Percentiles rank a stretch among this genome's conserved stretches.
Conservation (phyloP, 1,139 yeast species). For the Yamadazyma dendronema region DNA sequence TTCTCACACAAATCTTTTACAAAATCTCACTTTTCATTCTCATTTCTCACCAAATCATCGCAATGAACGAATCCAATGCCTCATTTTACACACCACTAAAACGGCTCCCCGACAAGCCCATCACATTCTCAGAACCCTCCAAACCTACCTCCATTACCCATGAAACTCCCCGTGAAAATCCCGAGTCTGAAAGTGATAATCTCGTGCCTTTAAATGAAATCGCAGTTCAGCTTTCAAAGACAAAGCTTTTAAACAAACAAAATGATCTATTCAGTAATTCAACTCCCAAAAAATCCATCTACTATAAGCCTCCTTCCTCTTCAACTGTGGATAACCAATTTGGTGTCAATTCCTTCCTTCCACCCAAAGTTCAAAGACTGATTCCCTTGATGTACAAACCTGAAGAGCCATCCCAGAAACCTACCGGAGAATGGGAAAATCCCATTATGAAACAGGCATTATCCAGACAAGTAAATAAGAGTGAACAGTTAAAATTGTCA, state of each 20-base stretch:
- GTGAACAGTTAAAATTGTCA: slow-evolving; percentile 22
- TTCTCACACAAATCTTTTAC: no score
- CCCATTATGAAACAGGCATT: slow-evolving; percentile 40
- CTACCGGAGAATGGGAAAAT: slow-evolving; percentile 43
- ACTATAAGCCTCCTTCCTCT: slow-evolving; percentile 36
- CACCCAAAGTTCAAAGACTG: slow-evolving; percentile 20
- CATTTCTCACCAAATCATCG: neutral
- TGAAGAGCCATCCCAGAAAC: slow-evolving; percentile 9
- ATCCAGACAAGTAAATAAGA: slow-evolving; percentile 33
- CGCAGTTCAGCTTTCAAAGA: slow-evolving; percentile 19
- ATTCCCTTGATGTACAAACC: slow-evolving; percentile 17
- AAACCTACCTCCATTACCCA: slow-evolving; percentile 3
- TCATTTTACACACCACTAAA: slow-evolving; percentile 17
- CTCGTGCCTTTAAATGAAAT: slow-evolving; percentile 19
- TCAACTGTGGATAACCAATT: slow-evolving; percentile 25
- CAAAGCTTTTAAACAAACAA: slow-evolving; percentile 16
- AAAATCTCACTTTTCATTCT: neutral
- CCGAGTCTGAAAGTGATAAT: no score
- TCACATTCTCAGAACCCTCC: slow-evolving; percentile 4
- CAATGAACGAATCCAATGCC: slow-evolving; percentile 7
- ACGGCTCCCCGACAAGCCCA: slow-evolving; percentile 13
- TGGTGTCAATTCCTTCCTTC: slow-evolving; percentile 31
- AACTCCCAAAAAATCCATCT: slow-evolving; percentile 24
- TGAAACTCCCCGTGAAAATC: no score
- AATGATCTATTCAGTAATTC: slow-evolving; percentile 13